These are phyloP conservation scores for Pseudohalonectria lignicola DNA, from an alignment of 2,329 filamentous ascomycete species.

Conservation along the genomic window DNA sequence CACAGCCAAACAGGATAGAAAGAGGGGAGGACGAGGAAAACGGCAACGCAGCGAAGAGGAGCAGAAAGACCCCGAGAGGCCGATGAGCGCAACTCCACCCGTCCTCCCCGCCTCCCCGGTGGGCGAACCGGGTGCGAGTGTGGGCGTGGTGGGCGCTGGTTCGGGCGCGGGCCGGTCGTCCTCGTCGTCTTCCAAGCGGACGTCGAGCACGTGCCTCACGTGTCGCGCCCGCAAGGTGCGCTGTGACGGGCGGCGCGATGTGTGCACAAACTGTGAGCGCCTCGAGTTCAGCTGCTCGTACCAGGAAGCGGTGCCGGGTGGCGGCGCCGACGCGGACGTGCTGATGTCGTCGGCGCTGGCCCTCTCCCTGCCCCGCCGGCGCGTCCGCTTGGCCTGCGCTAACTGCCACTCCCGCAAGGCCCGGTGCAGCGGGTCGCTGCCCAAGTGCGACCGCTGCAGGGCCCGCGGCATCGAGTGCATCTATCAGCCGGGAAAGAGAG, in stretches of 20 bases:
- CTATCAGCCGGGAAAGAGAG: conserved; percentile 36
- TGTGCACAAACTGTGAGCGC: conserved; percentile 48
- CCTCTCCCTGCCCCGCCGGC: conserved; percentile 36
- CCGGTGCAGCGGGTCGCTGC: conserved; percentile 45
- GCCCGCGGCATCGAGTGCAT: conserved; percentile 43
- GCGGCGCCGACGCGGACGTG: conserved; percentile 16
- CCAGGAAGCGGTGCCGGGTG: conserved; percentile 27
- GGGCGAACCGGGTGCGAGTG: too few relatives aligned
- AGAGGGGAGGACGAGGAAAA: too few relatives aligned
- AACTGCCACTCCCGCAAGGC: conserved; percentile 49
- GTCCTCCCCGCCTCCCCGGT: not conserved
- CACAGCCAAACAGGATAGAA: too few relatives aligned
- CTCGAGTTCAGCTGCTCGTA: conserved; percentile 47
- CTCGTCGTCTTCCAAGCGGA: conserved; percentile 25
- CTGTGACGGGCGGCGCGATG: conserved; percentile 40
- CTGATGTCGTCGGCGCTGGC: conserved; percentile 26
- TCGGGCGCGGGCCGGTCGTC: too few relatives aligned
- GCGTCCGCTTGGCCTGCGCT: conserved; percentile 44
- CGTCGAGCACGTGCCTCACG: conserved; percentile 38
- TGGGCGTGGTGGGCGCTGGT: too few relatives aligned
- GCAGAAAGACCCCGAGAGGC: too few relatives aligned
- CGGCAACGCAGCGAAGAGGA: too few relatives aligned
- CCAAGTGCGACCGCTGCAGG: conserved; percentile 40
- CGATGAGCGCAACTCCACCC: not conserved
- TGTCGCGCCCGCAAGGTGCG: conserved; percentile 47